Evolutionary conservation across 768 basidiomycete genomes (phyloP).

Genomic region (Calvatia gigantea): DNA sequence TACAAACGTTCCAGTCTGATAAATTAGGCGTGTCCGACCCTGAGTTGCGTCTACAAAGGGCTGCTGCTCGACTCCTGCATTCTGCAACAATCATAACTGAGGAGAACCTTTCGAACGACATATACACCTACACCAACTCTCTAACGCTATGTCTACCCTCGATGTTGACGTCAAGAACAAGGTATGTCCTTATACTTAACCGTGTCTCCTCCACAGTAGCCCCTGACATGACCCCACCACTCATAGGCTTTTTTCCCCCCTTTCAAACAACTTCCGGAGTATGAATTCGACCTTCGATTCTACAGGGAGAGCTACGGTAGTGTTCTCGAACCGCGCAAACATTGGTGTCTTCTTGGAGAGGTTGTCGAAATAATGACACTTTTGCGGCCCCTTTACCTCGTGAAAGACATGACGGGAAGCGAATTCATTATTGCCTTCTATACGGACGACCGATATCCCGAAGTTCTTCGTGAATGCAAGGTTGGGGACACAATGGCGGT

Average conservation of each 20-base stretch:
- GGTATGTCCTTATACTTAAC: background rate
- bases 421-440: constrained; percentile 22
- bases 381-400: constrained; percentile 20
- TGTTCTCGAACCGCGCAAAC: constrained; percentile 16
- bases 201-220: no score
- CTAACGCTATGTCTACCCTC: background rate
- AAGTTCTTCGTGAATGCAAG: constrained; percentile 12
- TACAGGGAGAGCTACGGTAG: background rate
- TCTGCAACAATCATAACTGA: no score
- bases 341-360: constrained; percentile 32
- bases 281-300: background rate
- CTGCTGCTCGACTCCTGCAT: no score
- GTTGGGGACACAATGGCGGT: constrained; percentile 23
- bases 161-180: background rate
- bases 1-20: no score
- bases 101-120: background rate
- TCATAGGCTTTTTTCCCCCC: background rate
- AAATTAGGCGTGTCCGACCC: no score
- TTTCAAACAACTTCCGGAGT: background rate
- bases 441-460: constrained; percentile 16
- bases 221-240: background rate
- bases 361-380: constrained; percentile 19
- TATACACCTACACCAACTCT: no score
- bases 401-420: constrained; percentile 22
- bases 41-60: no score